These are phyloP conservation scores for sweet orange (Citrus sinensis) DNA, from an alignment of 345 rosid species.

Conservation along the genomic window DVS_A1.0 CM039168.1:5176001-5176500, in stretches of 20 bases:
- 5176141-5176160: slow-evolving; percentile 66
- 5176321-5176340: too few relatives aligned
- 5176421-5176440: slow-evolving; percentile 59
- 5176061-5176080: slow-evolving; percentile 45
- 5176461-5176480: slow-evolving; percentile 46
- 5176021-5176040: too few relatives aligned
- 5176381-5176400: slow-evolving; percentile 18
- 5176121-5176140: slow-evolving; percentile 62
- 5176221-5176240: slow-evolving; percentile 48
- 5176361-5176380: not conserved
- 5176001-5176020: not conserved
- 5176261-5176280: slow-evolving; percentile 43
- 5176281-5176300: slow-evolving; percentile 29
- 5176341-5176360: not conserved
- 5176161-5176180: slow-evolving; percentile 46
- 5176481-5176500: slow-evolving; percentile 33
- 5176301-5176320: not conserved
- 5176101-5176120: slow-evolving; percentile 43
- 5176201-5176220: slow-evolving; percentile 62
- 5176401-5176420: slow-evolving; percentile 54
- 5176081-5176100: slow-evolving; percentile 75
- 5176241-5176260: slow-evolving; percentile 62
- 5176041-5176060: slow-evolving; percentile 51
- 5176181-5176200: slow-evolving; percentile 78
- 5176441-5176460: slow-evolving; percentile 39